A percentile compares a stretch with the other conserved stretches of the same genome.
Conservation (phyloP, 768 basidiomycete genomes). For the Pleurotus citrinopileatus region DNA sequence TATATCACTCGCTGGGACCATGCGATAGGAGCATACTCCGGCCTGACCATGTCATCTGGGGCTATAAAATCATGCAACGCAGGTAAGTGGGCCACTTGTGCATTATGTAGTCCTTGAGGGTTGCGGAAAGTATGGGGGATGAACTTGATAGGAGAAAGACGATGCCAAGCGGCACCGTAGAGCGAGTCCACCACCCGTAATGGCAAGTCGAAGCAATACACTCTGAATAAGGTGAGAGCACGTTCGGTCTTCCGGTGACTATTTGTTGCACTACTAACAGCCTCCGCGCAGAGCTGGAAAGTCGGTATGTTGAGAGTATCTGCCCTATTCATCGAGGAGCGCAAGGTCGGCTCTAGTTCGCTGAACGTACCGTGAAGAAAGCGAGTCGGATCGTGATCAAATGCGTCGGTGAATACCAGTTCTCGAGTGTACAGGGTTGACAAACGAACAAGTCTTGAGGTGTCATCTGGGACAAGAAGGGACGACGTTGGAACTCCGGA, state of each 20-base stretch:
- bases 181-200: no score
- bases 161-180: no score
- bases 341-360: constrained; percentile 26
- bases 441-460: constrained; percentile 20
- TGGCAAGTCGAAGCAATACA: constrained; percentile 33
- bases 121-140: constrained; percentile 30
- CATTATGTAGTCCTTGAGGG: neutral
- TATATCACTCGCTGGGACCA: constrained; percentile 49
- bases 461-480: constrained; percentile 32
- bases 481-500: neutral
- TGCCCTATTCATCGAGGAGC: constrained; percentile 24
- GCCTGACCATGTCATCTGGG: constrained; percentile 34
- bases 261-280: constrained; percentile 20
- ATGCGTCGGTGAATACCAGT: constrained; percentile 32
- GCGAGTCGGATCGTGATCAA: constrained; percentile 23
- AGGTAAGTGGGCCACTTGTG: constrained; percentile 18
- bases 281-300: constrained; percentile 34
- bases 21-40: constrained; percentile 35
- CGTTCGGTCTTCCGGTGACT: constrained; percentile 17
- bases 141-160: constrained; percentile 33
- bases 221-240: constrained; percentile 29
- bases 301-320: constrained; percentile 25
- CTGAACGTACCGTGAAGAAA: constrained; percentile 30
- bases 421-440: constrained; percentile 32
- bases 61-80: constrained; percentile 31